Conservation (phyloP, 176 grass and related monocot species). For the Oryza punctata region DNA sequence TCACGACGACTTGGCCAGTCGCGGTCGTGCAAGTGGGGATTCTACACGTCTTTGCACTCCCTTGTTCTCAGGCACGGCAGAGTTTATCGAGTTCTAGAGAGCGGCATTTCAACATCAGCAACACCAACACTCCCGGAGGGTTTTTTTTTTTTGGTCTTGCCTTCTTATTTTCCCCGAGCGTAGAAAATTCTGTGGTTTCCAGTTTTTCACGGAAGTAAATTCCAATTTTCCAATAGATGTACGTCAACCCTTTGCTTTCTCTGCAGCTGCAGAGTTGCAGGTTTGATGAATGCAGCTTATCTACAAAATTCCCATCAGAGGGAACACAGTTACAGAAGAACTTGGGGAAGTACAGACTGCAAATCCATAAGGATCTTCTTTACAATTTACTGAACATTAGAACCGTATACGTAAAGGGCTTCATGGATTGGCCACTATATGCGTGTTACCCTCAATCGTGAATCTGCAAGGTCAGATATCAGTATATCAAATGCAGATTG, state of each 20-base stretch:
- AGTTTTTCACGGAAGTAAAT: slow-evolving; percentile 9
- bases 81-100: not conserved
- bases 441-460: not conserved
- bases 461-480: slow-evolving; percentile 16
- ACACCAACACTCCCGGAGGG: not conserved
- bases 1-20: too few species aligned
- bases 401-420: not conserved
- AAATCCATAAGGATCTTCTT: not conserved
- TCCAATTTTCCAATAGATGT: slow-evolving; percentile 11
- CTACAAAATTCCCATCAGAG: not conserved
- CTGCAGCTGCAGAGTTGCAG: slow-evolving; percentile 19
- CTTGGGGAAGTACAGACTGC: not conserved
- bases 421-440: not conserved
- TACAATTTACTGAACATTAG: not conserved
- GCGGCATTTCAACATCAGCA: not conserved
- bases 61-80: not conserved
- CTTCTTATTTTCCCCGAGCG: not conserved
- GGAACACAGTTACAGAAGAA: slow-evolving; percentile 12
- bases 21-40: too few species aligned
- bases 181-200: not conserved
- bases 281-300: not conserved
- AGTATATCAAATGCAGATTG: not conserved
- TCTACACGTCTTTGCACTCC: too few species aligned
- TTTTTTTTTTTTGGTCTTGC: not conserved
- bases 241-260: not conserved